Percentiles rank a stretch among this genome's conserved stretches.
phyloP scores from a whole-genome alignment of 1,284 basidiomycete species.

The Fomitopsis schrenkii region DNA sequence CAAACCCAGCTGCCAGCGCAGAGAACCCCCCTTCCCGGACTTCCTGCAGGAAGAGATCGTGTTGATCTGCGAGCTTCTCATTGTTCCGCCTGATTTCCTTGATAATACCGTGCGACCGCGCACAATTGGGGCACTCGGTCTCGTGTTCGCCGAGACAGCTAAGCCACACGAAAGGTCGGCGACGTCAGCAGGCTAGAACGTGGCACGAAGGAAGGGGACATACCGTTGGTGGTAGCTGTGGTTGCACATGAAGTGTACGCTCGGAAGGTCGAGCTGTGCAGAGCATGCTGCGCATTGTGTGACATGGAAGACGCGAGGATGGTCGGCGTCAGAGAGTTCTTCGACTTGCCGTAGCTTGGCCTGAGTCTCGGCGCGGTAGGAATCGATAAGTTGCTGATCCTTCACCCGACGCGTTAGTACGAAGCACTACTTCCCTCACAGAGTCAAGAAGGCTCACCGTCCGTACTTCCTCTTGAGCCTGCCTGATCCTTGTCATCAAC shows the following conservation, averaged over 20 bases:
- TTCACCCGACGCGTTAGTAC: constrained; percentile 28
- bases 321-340: constrained; percentile 72
- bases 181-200: background rate
- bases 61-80: constrained; percentile 76
- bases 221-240: constrained; percentile 95
- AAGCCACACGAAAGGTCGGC: constrained; percentile 1
- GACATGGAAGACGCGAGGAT: constrained; percentile 89
- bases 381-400: constrained; percentile 82
- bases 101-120: constrained; percentile 82
- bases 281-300: constrained; percentile 87
- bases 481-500: constrained; percentile 75
- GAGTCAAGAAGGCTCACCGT: constrained; percentile 49
- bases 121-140: constrained; percentile 87
- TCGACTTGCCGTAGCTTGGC: constrained; percentile 79
- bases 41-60: constrained; percentile 86
- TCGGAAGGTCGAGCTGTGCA: constrained; percentile 87
- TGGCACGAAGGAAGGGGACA: constrained; percentile 15
- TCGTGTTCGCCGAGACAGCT: constrained; percentile 85
- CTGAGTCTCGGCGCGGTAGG: constrained; percentile 85
- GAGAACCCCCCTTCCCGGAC: constrained; percentile 83
- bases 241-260: constrained; percentile 97
- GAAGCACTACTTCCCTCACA: background rate
- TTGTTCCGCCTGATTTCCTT: constrained; percentile 86
- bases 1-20: constrained; percentile 78
- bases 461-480: constrained; percentile 73